Conservation (phyloP, 2,329 filamentous ascomycete species). For the Exophiala calicioides region DNA sequence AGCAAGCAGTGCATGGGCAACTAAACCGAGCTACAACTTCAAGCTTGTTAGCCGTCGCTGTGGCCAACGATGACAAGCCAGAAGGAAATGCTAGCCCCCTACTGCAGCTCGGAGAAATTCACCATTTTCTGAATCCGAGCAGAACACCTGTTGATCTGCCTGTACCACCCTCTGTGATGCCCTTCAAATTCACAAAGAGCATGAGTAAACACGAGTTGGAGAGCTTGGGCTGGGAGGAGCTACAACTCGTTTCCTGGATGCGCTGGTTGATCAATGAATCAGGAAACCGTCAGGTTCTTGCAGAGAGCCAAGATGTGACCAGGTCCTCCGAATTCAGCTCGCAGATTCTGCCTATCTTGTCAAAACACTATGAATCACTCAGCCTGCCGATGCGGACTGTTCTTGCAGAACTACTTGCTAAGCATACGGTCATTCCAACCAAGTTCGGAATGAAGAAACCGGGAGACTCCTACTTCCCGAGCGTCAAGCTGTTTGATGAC, state of each 20-base stretch:
- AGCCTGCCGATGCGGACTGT: constrained; percentile 65
- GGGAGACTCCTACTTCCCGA: constrained; percentile 83
- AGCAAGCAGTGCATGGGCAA: constrained; percentile 69
- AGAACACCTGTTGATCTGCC: constrained; percentile 81
- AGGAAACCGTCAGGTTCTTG: constrained; percentile 56
- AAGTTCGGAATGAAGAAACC: constrained; percentile 87
- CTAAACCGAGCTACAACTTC: constrained; percentile 69
- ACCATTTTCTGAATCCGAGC: constrained; percentile 71
- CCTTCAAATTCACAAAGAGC: constrained; percentile 75
- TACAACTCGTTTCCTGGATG: constrained; percentile 85
- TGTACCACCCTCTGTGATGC: constrained; percentile 77
- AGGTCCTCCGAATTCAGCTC: constrained; percentile 71
- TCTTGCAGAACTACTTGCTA: constrained; percentile 64
- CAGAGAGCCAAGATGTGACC: constrained; percentile 69
- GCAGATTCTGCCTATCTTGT: constrained; percentile 75
- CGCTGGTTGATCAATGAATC: constrained; percentile 72
- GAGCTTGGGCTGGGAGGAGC: constrained; percentile 79
- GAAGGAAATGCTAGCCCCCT: constrained; percentile 66
- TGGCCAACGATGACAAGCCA: constrained; percentile 57
- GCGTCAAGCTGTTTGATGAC: constrained; percentile 94
- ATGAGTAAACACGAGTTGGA: constrained; percentile 70
- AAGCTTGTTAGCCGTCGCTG: constrained; percentile 72
- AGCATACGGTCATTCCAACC: constrained; percentile 79
- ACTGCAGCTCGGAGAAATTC: constrained; percentile 74
- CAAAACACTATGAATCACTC: constrained; percentile 87